phyloP scores from a whole-genome alignment of 163 green algal species.

The Prototheca wickerhamii region DNA sequence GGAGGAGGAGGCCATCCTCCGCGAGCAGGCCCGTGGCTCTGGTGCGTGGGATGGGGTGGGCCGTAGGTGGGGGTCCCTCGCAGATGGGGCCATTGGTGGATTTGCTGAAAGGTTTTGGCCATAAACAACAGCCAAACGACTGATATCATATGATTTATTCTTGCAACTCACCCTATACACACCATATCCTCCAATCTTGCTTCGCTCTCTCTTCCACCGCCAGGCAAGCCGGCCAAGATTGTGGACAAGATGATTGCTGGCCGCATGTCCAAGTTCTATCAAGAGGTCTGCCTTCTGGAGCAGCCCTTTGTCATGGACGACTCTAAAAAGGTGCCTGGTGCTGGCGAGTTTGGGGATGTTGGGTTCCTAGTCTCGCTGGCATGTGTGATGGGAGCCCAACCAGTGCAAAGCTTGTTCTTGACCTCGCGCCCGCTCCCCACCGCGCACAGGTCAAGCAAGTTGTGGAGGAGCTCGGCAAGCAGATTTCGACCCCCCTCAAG shows the following conservation, averaged over 20 bases:
- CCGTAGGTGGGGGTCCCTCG: too few relatives aligned
- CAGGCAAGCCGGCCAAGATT: slow-evolving; percentile 49
- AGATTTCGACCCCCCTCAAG: slow-evolving; percentile 16
- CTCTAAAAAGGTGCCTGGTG: slow-evolving; percentile 19
- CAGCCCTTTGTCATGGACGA: slow-evolving; percentile 56
- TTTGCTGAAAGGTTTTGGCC: background rate
- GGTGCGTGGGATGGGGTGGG: too few relatives aligned
- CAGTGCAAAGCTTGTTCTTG: too few relatives aligned
- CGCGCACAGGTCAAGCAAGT: slow-evolving; percentile 27
- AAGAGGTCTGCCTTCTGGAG: slow-evolving; percentile 54
- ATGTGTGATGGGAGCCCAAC: too few relatives aligned
- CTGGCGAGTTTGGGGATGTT: background rate
- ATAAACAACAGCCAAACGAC: background rate
- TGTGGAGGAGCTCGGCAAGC: slow-evolving; percentile 24
- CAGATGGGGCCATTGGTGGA: too few relatives aligned
- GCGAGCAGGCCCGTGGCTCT: slow-evolving; percentile 33
- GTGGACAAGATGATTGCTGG: slow-evolving; percentile 62
- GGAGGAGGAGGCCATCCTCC: slow-evolving; percentile 33
- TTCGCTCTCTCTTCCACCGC: too few relatives aligned
- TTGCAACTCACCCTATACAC: too few relatives aligned
- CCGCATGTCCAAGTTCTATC: slow-evolving; percentile 49
- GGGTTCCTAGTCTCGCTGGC: too few relatives aligned
- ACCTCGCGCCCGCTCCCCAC: too few relatives aligned
- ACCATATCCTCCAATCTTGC: too few relatives aligned
- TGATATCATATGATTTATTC: too few relatives aligned